phyloP scores from a whole-genome alignment of 192 early-diverging fungal species.

The Podila epicladia region DNA sequence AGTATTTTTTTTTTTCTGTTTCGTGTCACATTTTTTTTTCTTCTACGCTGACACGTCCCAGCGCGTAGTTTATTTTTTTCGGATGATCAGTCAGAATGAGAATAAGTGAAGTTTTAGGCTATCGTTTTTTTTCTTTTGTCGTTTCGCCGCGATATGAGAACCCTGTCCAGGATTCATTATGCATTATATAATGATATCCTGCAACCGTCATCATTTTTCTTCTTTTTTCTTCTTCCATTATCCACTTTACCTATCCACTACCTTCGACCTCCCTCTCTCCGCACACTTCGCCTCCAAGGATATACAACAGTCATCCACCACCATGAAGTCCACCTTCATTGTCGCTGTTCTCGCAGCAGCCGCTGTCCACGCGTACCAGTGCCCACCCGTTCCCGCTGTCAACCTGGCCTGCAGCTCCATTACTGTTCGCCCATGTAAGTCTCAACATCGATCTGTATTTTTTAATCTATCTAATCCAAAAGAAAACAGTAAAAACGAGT shows the following conservation, averaged over 20 bases:
- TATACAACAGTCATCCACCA: neutral
- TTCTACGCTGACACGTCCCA: too few species aligned
- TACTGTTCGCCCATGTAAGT: slow-evolving; percentile 24
- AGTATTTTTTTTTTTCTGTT: too few species aligned
- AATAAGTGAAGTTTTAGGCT: too few species aligned
- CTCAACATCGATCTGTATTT: neutral
- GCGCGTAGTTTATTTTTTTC: too few species aligned
- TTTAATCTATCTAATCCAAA: neutral
- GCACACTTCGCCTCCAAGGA: neutral
- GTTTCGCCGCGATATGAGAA: neutral
- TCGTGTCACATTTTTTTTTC: too few species aligned
- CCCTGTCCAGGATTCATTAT: neutral
- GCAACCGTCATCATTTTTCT: neutral
- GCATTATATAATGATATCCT: neutral
- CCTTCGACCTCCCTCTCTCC: neutral
- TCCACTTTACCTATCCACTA: neutral
- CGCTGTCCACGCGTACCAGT: slow-evolving; percentile 15
- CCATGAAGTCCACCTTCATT: slow-evolving; percentile 18
- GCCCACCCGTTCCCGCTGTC: slow-evolving; percentile 5
- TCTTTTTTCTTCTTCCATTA: neutral
- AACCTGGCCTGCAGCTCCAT: slow-evolving; percentile 8
- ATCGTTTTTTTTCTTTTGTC: too few species aligned
- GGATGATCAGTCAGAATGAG: too few species aligned
- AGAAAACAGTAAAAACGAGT: too few species aligned
- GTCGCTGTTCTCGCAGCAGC: slow-evolving; percentile 21